These are phyloP conservation scores for Picea sitchensis DNA, from an alignment of 75 land plant species.

Conservation along the genomic window DNA sequence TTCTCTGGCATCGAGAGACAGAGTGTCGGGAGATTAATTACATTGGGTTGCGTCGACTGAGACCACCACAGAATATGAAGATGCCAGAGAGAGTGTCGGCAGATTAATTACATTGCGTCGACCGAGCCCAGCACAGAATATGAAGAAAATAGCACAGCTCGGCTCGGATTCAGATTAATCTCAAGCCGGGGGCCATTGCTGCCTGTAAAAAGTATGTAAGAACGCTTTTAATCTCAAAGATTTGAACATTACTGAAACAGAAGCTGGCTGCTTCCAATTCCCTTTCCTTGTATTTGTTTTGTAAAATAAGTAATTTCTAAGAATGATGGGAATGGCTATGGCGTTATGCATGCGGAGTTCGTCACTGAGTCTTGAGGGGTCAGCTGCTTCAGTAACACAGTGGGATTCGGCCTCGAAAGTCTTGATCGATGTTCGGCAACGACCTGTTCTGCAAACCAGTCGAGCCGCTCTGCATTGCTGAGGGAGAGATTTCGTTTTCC, in stretches of 20 bases:
- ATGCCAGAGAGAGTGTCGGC: too few relatives aligned
- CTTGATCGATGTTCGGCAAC: conserved; percentile 25
- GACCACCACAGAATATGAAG: neutral
- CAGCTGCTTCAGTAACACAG: conserved; percentile 15
- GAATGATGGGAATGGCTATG: too few relatives aligned
- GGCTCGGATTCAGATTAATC: neutral
- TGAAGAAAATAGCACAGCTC: conserved; percentile 6
- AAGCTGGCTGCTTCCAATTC: too few relatives aligned
- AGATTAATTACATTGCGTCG: too few relatives aligned
- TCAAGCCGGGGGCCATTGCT: conserved; percentile 1
- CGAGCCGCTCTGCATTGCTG: conserved; percentile 36
- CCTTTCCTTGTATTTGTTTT: too few relatives aligned
- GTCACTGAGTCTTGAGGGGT: neutral
- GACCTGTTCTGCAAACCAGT: conserved; percentile 49
- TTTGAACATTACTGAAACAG: too few relatives aligned
- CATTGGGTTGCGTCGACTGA: too few relatives aligned
- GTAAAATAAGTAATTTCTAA: too few relatives aligned
- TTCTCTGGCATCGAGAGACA: too few relatives aligned
- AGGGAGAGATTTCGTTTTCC: conserved; percentile 21
- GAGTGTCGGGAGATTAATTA: too few relatives aligned
- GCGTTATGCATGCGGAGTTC: neutral
- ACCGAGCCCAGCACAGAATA: neutral
- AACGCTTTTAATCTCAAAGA: too few relatives aligned
- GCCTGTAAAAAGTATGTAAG: neutral
- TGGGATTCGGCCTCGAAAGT: conserved; percentile 15